phyloP scores from a whole-genome alignment of 179 eudicot genomes.

The Vitellaria paradoxa region DNA sequence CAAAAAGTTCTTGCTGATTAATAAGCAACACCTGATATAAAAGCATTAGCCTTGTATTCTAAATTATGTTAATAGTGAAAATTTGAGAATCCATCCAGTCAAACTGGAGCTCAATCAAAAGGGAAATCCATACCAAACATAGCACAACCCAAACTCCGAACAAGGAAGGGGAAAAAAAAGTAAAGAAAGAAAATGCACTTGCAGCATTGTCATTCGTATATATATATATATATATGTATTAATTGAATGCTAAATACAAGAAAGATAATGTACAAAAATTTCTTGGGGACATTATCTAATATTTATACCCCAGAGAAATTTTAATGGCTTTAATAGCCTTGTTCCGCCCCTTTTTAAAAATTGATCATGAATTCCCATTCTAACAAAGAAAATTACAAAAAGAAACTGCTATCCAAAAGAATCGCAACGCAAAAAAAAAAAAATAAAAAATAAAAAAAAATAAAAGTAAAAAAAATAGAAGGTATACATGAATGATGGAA shows the following conservation, averaged over 20 bases:
- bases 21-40: too few species aligned
- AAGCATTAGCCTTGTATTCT: too few species aligned
- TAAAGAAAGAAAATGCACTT: too few species aligned
- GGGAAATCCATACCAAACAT: too few species aligned
- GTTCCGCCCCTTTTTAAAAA: slow-evolving; percentile 15
- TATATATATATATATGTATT: not conserved
- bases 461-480: too few species aligned
- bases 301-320: not conserved
- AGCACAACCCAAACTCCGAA: not conserved
- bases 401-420: slow-evolving; percentile 25
- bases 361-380: not conserved
- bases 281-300: slow-evolving; percentile 3
- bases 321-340: not conserved
- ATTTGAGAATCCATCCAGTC: too few species aligned
- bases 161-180: too few species aligned
- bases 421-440: slow-evolving; percentile 5
- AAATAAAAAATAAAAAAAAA: too few species aligned
- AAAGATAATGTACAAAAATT: slow-evolving; percentile 9
- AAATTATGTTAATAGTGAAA: too few species aligned
- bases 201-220: not conserved
- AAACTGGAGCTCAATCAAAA: too few species aligned
- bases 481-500: slow-evolving; percentile 4
- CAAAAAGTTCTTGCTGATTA: too few species aligned
- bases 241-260: slow-evolving; percentile 12
- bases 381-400: not conserved